A percentile compares a stretch with the other conserved stretches of the same genome.
Conservation (phyloP, 805 yeast species). For the Myxozyma vanderwaltii region DNA sequence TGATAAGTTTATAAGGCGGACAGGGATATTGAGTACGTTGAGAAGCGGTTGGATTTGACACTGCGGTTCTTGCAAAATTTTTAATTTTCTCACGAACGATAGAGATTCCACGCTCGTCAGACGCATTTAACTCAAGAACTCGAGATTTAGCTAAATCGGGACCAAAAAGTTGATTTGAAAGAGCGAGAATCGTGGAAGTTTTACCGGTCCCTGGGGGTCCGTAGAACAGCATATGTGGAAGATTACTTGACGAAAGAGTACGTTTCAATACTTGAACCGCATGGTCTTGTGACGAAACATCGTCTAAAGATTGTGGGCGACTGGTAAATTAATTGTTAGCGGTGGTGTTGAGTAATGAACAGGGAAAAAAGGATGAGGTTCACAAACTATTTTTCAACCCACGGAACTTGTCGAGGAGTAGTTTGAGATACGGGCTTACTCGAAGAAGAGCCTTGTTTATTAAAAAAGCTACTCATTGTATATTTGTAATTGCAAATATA, state of each 20-base stretch:
- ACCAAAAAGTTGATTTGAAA: conserved; percentile 78
- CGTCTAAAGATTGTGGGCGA: conserved; percentile 84
- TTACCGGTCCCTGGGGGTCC: conserved; percentile 96
- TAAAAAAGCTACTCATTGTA: conserved; percentile 4
- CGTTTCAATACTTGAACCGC: conserved; percentile 81
- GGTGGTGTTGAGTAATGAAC: neutral
- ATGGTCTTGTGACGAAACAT: conserved; percentile 88
- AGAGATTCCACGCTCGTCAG: conserved; percentile 88
- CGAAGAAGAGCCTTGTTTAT: conserved; percentile 10
- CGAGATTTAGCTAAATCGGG: conserved; percentile 68
- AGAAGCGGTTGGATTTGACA: conserved; percentile 73
- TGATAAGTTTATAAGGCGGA: conserved; percentile 92
- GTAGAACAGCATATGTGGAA: conserved; percentile 89
- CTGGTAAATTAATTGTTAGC: conserved; percentile 38
- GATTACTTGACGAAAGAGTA: conserved; percentile 59
- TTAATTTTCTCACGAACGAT: conserved; percentile 84
- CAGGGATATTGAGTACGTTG: conserved; percentile 81
- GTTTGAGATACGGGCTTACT: neutral
- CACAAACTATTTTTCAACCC: conserved; percentile 84
- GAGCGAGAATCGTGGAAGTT: conserved; percentile 82
- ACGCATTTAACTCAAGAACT: conserved; percentile 82
- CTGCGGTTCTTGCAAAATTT: conserved; percentile 80
- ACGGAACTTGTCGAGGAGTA: conserved; percentile 51
- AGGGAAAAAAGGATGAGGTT: neutral
- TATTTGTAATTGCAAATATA: neutral